Conservation (phyloP, 177 flowering plant genomes). For the Vitis hybrid region DNA sequence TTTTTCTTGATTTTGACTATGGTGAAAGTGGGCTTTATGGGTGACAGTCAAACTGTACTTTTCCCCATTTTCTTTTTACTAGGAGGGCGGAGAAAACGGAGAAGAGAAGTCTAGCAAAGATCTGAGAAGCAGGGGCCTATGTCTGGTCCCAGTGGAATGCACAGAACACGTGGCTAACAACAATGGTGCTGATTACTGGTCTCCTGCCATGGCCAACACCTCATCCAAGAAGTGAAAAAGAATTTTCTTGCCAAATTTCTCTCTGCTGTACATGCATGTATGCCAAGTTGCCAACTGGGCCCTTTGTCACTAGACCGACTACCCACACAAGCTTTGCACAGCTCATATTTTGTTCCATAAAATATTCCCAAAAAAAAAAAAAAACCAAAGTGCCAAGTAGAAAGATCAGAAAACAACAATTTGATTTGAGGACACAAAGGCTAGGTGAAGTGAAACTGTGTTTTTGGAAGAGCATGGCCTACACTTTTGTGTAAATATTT, state of each 20-base stretch:
- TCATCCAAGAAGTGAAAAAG: constrained; percentile 16
- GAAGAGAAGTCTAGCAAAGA: constrained; percentile 29
- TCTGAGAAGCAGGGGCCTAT: constrained; percentile 72
- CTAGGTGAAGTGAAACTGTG: no score
- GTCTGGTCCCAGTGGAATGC: constrained; percentile 67
- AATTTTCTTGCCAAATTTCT: neutral
- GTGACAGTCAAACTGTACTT: neutral
- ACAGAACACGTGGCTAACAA: constrained; percentile 52
- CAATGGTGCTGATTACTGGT: constrained; percentile 91
- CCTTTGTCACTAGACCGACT: no score
- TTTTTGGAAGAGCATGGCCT: no score
- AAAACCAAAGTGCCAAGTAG: no score
- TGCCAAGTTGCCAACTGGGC: neutral
- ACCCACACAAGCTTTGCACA: no score
- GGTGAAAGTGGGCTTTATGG: no score
- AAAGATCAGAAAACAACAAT: no score
- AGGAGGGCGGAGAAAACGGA: constrained; percentile 32
- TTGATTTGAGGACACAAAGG: no score
- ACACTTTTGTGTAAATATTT: no score
- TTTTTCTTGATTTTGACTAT: neutral
- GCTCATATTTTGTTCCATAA: no score
- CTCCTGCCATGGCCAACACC: constrained; percentile 49
- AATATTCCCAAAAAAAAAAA: no score
- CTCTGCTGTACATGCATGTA: neutral
- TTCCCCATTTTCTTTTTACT: neutral